A percentile compares a stretch with the other conserved stretches of the same genome.
Evolutionary conservation across 768 basidiomycete species (phyloP).

Genomic region (Coprinellus aureogranulatus): DNA sequence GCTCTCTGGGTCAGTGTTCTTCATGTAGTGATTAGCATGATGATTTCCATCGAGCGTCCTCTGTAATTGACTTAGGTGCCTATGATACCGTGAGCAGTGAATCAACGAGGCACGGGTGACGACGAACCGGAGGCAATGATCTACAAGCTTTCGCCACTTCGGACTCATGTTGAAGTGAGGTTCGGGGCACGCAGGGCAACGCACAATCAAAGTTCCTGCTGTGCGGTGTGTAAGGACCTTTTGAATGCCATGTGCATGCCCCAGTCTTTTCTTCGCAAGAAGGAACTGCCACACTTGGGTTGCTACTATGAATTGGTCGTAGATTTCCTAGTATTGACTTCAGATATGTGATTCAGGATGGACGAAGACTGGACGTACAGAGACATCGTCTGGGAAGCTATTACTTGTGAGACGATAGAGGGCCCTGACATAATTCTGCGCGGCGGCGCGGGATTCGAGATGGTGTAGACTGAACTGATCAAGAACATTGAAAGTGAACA

Average conservation of each 20-base stretch:
- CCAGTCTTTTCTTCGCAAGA: slow-evolving; percentile 12
- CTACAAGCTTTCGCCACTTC: not conserved
- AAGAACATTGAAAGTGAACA: not conserved
- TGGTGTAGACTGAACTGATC: not conserved
- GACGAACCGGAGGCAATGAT: not conserved
- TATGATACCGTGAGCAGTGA: no score
- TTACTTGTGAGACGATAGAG: not conserved
- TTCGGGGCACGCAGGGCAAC: slow-evolving; percentile 18
- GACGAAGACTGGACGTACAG: slow-evolving; percentile 17
- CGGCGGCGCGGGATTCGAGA: not conserved
- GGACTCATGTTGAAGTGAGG: not conserved
- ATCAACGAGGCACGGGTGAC: no score
- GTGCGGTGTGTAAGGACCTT: slow-evolving; percentile 10
- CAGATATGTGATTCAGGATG: no score
- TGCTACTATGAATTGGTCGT: slow-evolving; percentile 16
- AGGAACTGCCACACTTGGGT: slow-evolving; percentile 20
- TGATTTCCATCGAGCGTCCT: slow-evolving; percentile 23
- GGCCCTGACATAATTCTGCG: not conserved
- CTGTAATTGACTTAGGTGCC: slow-evolving; percentile 21
- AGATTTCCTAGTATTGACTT: slow-evolving; percentile 13
- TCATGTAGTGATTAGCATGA: slow-evolving; percentile 19
- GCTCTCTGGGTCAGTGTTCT: slow-evolving; percentile 21
- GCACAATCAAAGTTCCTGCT: slow-evolving; percentile 15
- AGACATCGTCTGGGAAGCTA: not conserved
- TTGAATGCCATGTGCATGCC: slow-evolving; percentile 24